These are phyloP conservation scores for Lactarius deliciosus DNA, from an alignment of 768 basidiomycete species.

Conservation along the genomic window DNA sequence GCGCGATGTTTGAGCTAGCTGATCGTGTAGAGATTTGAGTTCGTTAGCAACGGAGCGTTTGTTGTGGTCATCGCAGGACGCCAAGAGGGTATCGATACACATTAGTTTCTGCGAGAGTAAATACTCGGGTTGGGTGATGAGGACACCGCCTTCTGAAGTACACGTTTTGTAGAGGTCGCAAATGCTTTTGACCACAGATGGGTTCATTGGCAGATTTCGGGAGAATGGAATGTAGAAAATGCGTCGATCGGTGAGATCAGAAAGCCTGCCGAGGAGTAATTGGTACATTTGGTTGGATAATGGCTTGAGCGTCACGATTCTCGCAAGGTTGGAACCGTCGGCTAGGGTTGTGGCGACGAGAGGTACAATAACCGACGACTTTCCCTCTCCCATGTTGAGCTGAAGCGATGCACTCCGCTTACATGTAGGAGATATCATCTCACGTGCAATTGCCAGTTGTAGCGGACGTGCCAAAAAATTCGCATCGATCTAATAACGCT, in stretches of 20 bases:
- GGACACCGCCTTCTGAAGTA: slow-evolving; percentile 40
- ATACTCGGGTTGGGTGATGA: slow-evolving; percentile 54
- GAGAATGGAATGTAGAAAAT: slow-evolving; percentile 53
- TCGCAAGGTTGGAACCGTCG: slow-evolving; percentile 43
- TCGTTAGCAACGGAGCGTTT: background rate
- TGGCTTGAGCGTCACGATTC: slow-evolving; percentile 51
- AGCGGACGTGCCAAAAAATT: slow-evolving; percentile 46
- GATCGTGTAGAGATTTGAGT: background rate
- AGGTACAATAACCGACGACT: slow-evolving; percentile 53
- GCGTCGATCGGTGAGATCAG: slow-evolving; percentile 45
- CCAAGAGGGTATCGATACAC: slow-evolving; percentile 40
- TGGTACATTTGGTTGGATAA: slow-evolving; percentile 50
- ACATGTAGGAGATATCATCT: slow-evolving; percentile 47
- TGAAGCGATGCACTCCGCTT: slow-evolving; percentile 45
- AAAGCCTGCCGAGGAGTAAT: slow-evolving; percentile 43
- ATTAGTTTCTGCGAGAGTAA: slow-evolving; percentile 51
- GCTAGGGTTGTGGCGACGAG: slow-evolving; percentile 42
- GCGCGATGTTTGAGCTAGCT: slow-evolving; percentile 1
- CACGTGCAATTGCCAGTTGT: slow-evolving; percentile 43
- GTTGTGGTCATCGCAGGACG: background rate
- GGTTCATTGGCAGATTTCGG: slow-evolving; percentile 36
- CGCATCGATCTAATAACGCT: slow-evolving; percentile 42
- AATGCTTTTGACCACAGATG: slow-evolving; percentile 32
- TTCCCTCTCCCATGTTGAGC: slow-evolving; percentile 61
- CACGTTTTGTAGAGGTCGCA: slow-evolving; percentile 41